Percentiles rank a stretch among this genome's conserved stretches.
Conservation (phyloP, 73 alveolate genomes). For the Stentor coeruleus region DNA sequence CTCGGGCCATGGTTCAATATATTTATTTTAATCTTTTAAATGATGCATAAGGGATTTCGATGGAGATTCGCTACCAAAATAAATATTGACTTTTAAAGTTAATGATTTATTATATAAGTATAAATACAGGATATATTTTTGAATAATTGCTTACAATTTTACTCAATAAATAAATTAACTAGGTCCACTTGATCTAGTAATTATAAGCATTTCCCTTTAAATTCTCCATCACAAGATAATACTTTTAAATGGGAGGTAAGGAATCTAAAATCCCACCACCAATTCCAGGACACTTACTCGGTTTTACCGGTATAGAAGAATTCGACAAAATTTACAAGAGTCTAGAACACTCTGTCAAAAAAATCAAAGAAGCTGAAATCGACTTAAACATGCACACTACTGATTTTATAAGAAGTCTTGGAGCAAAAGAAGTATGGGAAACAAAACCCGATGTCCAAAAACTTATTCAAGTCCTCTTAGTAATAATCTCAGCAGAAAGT, state of each 20-base stretch:
- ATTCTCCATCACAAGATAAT: too few relatives aligned
- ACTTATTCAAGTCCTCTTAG: not conserved
- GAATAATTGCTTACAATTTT: too few relatives aligned
- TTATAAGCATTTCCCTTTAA: too few relatives aligned
- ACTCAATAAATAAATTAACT: too few relatives aligned
- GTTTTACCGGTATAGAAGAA: not conserved
- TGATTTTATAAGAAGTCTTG: constrained; percentile 1
- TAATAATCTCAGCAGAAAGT: not conserved
- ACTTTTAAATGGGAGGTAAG: not conserved
- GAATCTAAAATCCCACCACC: not conserved
- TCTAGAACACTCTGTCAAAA: not conserved
- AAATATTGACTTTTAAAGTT: too few relatives aligned
- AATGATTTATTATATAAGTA: too few relatives aligned
- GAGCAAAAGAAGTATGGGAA: not conserved
- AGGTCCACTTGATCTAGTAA: too few relatives aligned
- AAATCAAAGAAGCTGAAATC: not conserved
- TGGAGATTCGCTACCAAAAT: too few relatives aligned
- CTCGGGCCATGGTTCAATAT: not conserved
- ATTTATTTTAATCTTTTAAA: too few relatives aligned
- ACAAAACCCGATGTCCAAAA: not conserved
- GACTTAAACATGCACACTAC: constrained; percentile 7
- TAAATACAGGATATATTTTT: too few relatives aligned
- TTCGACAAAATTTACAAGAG: not conserved
- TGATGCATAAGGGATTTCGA: too few relatives aligned
- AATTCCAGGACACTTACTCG: constrained; percentile 22